Conservation (phyloP, 352 stramenopile genomes). For the Phytopythium vexans region DNA sequence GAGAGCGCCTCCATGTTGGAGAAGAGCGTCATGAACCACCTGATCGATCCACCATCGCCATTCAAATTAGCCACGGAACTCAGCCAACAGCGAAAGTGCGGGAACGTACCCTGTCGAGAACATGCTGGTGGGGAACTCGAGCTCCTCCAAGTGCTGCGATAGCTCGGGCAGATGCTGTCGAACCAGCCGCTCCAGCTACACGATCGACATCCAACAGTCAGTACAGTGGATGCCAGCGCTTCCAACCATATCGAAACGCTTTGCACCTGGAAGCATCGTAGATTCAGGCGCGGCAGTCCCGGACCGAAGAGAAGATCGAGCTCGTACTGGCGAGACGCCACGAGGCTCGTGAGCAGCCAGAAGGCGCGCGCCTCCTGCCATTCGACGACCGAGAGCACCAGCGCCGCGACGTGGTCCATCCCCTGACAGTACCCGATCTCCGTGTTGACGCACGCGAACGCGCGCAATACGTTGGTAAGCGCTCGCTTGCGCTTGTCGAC, state of each 20-base stretch:
- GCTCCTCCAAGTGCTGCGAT: conserved; percentile 35
- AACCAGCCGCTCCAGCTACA: conserved; percentile 53
- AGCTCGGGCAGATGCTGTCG: conserved; percentile 35
- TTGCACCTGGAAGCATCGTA: conserved; percentile 65
- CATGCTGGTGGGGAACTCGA: conserved; percentile 73
- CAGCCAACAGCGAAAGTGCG: not conserved
- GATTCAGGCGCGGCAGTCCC: conserved; percentile 47
- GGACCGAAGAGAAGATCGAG: conserved; percentile 61
- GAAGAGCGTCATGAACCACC: conserved; percentile 84
- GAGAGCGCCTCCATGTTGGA: conserved; percentile 70
- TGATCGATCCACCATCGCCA: conserved; percentile 13
- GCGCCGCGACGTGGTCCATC: conserved; percentile 64
- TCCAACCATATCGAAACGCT: conserved; percentile 1
- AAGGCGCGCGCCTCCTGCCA: conserved; percentile 69
- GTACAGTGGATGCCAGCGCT: not conserved
- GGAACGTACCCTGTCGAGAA: conserved; percentile 49
- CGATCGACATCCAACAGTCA: not conserved
- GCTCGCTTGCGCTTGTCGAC: conserved; percentile 32
- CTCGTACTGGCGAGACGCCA: conserved; percentile 50
- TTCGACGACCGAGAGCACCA: conserved; percentile 60
- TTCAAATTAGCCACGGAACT: not conserved
- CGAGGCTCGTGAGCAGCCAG: conserved; percentile 61
- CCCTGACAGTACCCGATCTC: conserved; percentile 77
- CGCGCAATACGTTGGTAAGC: conserved; percentile 56
- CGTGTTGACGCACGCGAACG: conserved; percentile 63